Evolutionary conservation across 2,329 filamentous ascomycete genomes (phyloP).

Genomic region (Botrytis medusae): DNA sequence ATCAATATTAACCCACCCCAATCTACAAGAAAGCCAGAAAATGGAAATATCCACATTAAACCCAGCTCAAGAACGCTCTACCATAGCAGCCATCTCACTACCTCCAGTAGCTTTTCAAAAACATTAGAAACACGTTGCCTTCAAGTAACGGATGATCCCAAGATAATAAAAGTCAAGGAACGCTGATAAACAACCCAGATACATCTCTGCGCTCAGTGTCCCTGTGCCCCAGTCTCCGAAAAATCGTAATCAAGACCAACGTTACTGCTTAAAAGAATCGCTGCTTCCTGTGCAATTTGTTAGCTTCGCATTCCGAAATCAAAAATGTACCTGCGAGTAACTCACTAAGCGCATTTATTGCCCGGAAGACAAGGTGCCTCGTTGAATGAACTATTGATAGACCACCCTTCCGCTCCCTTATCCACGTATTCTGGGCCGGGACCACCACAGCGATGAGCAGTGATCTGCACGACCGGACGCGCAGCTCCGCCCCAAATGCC

Average conservation of each 20-base stretch:
- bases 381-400: neutral
- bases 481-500: neutral
- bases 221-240: no score
- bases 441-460: neutral
- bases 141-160: neutral
- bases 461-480: rapidly evolving
- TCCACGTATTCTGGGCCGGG: neutral
- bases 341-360: neutral
- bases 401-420: neutral
- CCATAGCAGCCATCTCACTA: neutral
- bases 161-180: neutral
- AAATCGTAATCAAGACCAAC: no score
- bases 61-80: neutral
- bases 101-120: neutral
- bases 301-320: neutral
- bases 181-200: neutral
- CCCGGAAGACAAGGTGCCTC: neutral
- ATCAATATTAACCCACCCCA: neutral
- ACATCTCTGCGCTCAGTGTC: neutral
- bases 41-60: neutral
- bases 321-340: neutral
- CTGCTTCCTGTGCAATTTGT: neutral
- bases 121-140: neutral
- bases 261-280: neutral
- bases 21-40: rapidly evolving